Conservation (phyloP, 495 filamentous ascomycete genomes). For the Daldinia caldariorum region DNA sequence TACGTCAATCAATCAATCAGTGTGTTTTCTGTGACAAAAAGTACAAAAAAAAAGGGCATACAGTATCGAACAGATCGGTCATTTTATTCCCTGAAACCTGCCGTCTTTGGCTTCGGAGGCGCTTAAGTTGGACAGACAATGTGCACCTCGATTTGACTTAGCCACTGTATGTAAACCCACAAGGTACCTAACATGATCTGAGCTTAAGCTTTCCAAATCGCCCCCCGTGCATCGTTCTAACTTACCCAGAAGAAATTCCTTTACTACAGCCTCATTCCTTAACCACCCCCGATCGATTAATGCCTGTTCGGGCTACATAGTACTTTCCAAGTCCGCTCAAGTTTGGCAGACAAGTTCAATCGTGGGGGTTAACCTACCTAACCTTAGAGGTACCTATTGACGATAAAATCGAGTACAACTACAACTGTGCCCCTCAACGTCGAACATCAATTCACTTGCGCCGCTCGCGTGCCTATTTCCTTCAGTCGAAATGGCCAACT, state of each 20-base stretch:
- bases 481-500: conserved; percentile 50
- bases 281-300: conserved; percentile 9
- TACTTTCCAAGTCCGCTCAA: conserved; percentile 10
- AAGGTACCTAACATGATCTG: conserved; percentile 5
- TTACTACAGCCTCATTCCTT: conserved; percentile 3
- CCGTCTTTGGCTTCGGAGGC: conserved; percentile 12
- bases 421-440: background rate
- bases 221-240: background rate
- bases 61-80: background rate
- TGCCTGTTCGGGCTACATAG: conserved; percentile 17
- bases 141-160: conserved; percentile 23
- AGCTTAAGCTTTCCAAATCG: background rate
- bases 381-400: too few species aligned
- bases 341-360: conserved; percentile 9
- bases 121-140: conserved; percentile 16
- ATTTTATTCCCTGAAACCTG: conserved; percentile 4
- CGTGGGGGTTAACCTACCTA: background rate
- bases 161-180: conserved; percentile 7
- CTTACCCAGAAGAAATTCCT: conserved; percentile 6
- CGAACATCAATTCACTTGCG: conserved; percentile 11
- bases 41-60: background rate
- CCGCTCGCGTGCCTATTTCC: conserved; percentile 7
- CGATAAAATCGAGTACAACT: conserved; percentile 6
- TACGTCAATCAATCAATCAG: too few species aligned
- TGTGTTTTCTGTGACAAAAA: background rate